Evolutionary conservation across 768 basidiomycete species (phyloP).

Genomic region (Boletus tomentosulus): DNA sequence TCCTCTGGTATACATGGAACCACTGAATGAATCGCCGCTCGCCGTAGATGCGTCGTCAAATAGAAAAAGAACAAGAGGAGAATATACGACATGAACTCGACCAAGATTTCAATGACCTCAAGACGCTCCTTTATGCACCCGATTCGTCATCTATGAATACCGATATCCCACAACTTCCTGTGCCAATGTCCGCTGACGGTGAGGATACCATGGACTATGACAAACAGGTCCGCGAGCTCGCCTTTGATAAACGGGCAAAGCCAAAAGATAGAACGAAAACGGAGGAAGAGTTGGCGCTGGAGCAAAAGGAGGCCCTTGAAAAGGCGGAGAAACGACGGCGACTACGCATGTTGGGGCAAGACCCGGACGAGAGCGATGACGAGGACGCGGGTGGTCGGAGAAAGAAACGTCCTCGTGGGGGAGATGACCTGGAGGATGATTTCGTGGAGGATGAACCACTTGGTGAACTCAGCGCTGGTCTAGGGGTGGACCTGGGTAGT

Average conservation of each 20-base stretch:
- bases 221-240: slow-evolving; percentile 85
- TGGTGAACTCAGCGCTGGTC: slow-evolving; percentile 31
- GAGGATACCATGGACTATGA: slow-evolving; percentile 71
- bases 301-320: slow-evolving; percentile 83
- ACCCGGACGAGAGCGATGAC: slow-evolving; percentile 62
- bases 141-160: slow-evolving; percentile 43
- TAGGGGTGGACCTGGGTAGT: slow-evolving; percentile 40
- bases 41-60: slow-evolving; percentile 78
- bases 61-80: slow-evolving; percentile 81
- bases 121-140: slow-evolving; percentile 62
- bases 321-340: slow-evolving; percentile 77
- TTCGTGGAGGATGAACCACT: slow-evolving; percentile 45
- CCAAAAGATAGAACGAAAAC: slow-evolving; percentile 96
- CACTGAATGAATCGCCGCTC: neutral
- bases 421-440: slow-evolving; percentile 92
- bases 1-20: neutral
- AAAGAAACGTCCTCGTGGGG: slow-evolving; percentile 58
- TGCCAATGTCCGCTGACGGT: neutral
- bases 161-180: slow-evolving; percentile 14
- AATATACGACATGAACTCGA: slow-evolving; percentile 86
- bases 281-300: slow-evolving; percentile 87
- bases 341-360: slow-evolving; percentile 82
- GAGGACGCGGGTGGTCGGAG: slow-evolving; percentile 39
- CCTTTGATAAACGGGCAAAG: slow-evolving; percentile 89
- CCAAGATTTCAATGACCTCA: slow-evolving; percentile 77